Conservation (phyloP, 192 early-diverging fungal species). For the Coemansia sp. region DNA sequence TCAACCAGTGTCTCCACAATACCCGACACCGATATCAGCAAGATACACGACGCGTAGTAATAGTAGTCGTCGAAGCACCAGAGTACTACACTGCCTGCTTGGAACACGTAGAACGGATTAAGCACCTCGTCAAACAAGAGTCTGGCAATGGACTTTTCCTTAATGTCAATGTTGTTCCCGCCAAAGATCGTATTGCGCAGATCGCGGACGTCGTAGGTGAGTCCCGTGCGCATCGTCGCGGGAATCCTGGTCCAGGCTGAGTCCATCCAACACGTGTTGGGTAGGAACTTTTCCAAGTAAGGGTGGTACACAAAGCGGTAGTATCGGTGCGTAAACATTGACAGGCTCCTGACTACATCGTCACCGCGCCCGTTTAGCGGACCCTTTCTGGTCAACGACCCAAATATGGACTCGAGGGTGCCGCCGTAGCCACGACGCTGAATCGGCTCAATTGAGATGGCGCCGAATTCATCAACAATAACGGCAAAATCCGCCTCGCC, state of each 20-base stretch:
- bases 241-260: conserved; percentile 47
- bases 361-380: conserved; percentile 35
- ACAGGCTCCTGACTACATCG: conserved; percentile 32
- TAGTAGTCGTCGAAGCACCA: conserved; percentile 93
- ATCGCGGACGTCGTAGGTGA: conserved; percentile 53
- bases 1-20: conserved; percentile 76
- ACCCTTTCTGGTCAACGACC: conserved; percentile 36
- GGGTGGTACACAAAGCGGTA: conserved; percentile 56
- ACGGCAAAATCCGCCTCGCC: conserved; percentile 70
- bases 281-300: conserved; percentile 44
- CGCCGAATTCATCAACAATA: conserved; percentile 72
- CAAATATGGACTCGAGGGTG: conserved; percentile 68
- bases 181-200: conserved; percentile 72
- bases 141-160: conserved; percentile 60
- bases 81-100: conserved; percentile 70
- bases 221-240: conserved; percentile 47
- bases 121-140: conserved; percentile 73
- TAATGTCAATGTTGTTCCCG: conserved; percentile 69
- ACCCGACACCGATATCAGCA: conserved; percentile 80
- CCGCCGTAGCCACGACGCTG: conserved; percentile 63
- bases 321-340: conserved; percentile 53
- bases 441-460: conserved; percentile 55
- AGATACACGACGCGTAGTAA: conserved; percentile 92
- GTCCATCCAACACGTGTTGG: conserved; percentile 53
- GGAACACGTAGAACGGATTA: conserved; percentile 84